Evolutionary conservation across 108 stramenopile species (phyloP).

Genomic region (Pseudonitzschia pungens): DNA sequence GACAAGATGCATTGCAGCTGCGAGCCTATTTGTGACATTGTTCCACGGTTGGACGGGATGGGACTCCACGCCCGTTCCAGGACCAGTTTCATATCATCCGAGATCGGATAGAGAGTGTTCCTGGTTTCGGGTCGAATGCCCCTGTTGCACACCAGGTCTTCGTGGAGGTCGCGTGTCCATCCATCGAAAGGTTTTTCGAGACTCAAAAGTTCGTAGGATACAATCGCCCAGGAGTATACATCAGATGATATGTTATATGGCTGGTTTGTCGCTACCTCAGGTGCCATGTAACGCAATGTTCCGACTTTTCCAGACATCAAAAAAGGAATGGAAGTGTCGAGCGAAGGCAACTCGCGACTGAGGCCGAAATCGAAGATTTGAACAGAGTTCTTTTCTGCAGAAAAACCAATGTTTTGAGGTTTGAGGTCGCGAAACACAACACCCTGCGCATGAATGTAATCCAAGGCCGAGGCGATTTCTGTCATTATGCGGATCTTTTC

Average conservation of each 20-base stretch:
- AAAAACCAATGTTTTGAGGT: slow-evolving; percentile 65
- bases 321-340: slow-evolving; percentile 44
- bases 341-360: slow-evolving; percentile 61
- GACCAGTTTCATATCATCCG: slow-evolving; percentile 23
- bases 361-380: slow-evolving; percentile 87
- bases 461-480: slow-evolving; percentile 67
- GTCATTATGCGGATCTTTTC: slow-evolving; percentile 41
- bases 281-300: slow-evolving; percentile 76
- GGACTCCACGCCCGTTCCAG: slow-evolving; percentile 35
- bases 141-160: slow-evolving; percentile 56
- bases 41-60: slow-evolving; percentile 23
- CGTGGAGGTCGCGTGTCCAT: slow-evolving; percentile 75
- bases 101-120: slow-evolving; percentile 26
- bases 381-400: slow-evolving; percentile 52
- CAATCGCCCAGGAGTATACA: slow-evolving; percentile 69
- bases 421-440: slow-evolving; percentile 88
- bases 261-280: slow-evolving; percentile 52
- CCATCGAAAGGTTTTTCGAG: slow-evolving; percentile 66
- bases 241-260: slow-evolving; percentile 69
- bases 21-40: slow-evolving; percentile 21
- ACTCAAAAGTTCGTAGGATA: slow-evolving; percentile 62
- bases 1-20: slow-evolving; percentile 29
- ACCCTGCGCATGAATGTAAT: slow-evolving; percentile 72
- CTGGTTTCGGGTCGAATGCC: slow-evolving; percentile 40
- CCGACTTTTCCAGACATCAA: slow-evolving; percentile 61